phyloP scores from a whole-genome alignment of 2,329 filamentous ascomycete species.

The Ploettnerulaceae sp. region DNA sequence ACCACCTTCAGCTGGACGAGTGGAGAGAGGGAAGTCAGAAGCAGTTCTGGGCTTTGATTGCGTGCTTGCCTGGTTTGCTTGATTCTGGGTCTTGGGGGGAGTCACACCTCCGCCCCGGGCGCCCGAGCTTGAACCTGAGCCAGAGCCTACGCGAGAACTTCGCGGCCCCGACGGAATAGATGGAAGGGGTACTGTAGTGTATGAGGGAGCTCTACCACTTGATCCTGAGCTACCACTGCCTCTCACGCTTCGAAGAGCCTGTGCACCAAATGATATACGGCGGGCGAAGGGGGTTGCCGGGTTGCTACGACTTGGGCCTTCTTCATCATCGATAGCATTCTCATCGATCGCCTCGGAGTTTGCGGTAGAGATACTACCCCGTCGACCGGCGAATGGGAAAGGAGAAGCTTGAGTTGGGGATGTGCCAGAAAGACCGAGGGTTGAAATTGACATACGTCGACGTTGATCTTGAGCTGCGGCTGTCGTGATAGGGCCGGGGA shows the following conservation, averaged over 20 bases:
- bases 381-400: slow-evolving; percentile 51
- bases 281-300: slow-evolving; percentile 73
- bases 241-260: slow-evolving; percentile 47
- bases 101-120: slow-evolving; percentile 24
- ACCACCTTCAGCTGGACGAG: slow-evolving; percentile 70
- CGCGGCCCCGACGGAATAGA: slow-evolving; percentile 28
- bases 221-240: slow-evolving; percentile 32
- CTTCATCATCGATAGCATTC: slow-evolving; percentile 65
- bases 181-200: slow-evolving; percentile 27
- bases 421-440: slow-evolving; percentile 66
- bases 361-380: slow-evolving; percentile 66
- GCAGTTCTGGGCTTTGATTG: slow-evolving; percentile 50
- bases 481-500: slow-evolving; percentile 45
- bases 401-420: slow-evolving; percentile 54
- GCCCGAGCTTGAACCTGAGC: slow-evolving; percentile 13
- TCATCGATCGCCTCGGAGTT: slow-evolving; percentile 63
- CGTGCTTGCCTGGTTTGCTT: slow-evolving; percentile 50
- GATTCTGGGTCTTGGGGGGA: slow-evolving; percentile 25
- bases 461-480: slow-evolving; percentile 51
- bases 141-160: slow-evolving; percentile 16
- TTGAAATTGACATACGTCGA: slow-evolving; percentile 69
- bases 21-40: slow-evolving; percentile 57
- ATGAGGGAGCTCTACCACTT: slow-evolving; percentile 32
- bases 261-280: slow-evolving; percentile 84
- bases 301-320: slow-evolving; percentile 48